Base-by-base conservation (phyloP, 1,139 yeast genomes). In the Diutina neorugosa region DNA sequence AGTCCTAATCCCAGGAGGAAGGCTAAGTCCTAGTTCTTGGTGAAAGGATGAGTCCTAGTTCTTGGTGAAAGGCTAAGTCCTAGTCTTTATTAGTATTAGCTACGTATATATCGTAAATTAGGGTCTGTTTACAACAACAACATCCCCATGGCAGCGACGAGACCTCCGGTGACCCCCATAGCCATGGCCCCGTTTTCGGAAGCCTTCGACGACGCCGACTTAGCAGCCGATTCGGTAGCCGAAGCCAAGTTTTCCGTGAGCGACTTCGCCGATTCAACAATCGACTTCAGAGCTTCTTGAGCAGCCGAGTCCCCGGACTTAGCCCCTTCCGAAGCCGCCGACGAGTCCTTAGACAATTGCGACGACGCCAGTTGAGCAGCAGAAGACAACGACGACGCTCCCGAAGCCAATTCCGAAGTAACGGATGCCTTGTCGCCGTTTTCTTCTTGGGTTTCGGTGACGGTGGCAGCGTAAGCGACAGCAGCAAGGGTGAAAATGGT, bases 101-200 rank as follows among this genome's bases (percentile, higher is more conserved):
- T 23, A 23, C n/a, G n/a, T n/a, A n/a, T 23, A 23, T 7, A 23
- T 23, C 25, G 25, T 23, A 7, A 23, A 23, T 4, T 4, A 23
- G 7, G 6, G 7, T 23, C 7, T 12, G 37, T 11, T 60, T 65
- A 68, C 57, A 68, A 61, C 60, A 68, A 66, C 55, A 66, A 60
- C 53, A 63, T 54, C 56, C 69, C 68, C 44, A 65, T 69, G 51
- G 64, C 55, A 41, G 66, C 70, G 54, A 65, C 69, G 52, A 66
- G 55, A 31, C 37, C 37, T 16, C 47, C 53, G 27, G 47, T 16
- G 27, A 21, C 14, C 9, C 47, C 27, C 8, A 12, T 5, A 27
- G 23, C 47, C 2, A 14, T 16, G 16, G 47, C 23, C 12, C 47
- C 47, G 27, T 21, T 18, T 11, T n/a, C 41, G 31, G 59, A 51